Evolutionary conservation across 192 early-diverging fungal genomes (phyloP), one percentile per base, ranked within the genome.

Genomic region (Coemansia guatemalensis): DNA sequence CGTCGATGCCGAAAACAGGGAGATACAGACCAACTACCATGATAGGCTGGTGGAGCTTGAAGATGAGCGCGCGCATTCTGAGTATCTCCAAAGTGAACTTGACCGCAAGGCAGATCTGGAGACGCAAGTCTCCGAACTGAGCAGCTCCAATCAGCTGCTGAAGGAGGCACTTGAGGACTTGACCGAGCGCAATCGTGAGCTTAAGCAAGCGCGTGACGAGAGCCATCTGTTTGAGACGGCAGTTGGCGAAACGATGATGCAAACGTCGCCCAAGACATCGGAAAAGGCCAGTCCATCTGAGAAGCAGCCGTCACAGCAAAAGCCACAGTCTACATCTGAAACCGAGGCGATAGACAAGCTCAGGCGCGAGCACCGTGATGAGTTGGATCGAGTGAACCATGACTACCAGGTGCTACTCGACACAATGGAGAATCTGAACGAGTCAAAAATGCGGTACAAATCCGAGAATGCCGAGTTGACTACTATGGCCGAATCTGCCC

Each of bases 181-280:
- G 32, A 71, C 60, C 0, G 74, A 71, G 53, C 62, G 52, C 33
- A 76, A 76, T 48, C 64, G 48, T 9, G 68, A 67, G 32, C 56
- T 76, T 17, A 77, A 72, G 25, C 48, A 64, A 20, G 25, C 59
- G 21, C 54, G 54, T 29, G 58, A 73, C 30, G 71, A 73, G 32
- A 73, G 71, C 49, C 35, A 53, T 8, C 35, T 68, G 14, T 73
- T 73, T 35, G 47, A 47, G 39, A 73, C 71, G 0, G 71, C 71
- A 5, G 33, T 73, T 12, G 58, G 53, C 56, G 71, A 62, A 47
- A 44, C 58, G 3, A 63, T 32, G 48, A 14, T 54, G 22, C 52
- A 51, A n/a, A 25, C 9, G 25, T 20, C 63, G 29, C 24, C 35
- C 23, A 58, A 60, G 22, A 27, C 50, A 3, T 3, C 27, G 26